These are phyloP conservation scores for Beauveria rudraprayagi DNA, from an alignment of 2,329 filamentous ascomycete genomes.

Conservation along the genomic window DNA sequence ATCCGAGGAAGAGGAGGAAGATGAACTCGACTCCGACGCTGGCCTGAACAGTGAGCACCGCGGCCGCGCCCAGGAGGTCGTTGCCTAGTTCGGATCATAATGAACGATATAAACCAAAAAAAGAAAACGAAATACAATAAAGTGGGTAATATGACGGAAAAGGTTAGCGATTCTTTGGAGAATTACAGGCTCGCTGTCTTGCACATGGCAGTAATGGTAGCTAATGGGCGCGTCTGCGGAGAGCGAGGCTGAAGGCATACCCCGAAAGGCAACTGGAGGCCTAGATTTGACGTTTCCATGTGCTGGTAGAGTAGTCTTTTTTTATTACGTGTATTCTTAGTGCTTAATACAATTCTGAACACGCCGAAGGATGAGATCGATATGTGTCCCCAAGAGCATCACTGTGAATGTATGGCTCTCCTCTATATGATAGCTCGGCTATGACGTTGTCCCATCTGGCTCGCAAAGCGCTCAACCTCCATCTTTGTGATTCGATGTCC, in stretches of 20 bases:
- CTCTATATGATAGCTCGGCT: background rate
- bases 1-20: slow-evolving; percentile 59
- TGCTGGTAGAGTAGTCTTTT: slow-evolving; percentile 11
- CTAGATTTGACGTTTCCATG: slow-evolving; percentile 8
- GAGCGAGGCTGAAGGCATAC: slow-evolving; percentile 10
- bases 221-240: background rate
- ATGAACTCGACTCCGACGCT: slow-evolving; percentile 47
- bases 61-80: slow-evolving; percentile 47
- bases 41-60: slow-evolving; percentile 49
- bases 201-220: slow-evolving; percentile 9
- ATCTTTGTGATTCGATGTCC: slow-evolving; percentile 80
- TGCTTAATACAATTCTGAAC: slow-evolving; percentile 19
- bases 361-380: background rate
- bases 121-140: slow-evolving; percentile 2
- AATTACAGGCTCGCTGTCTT: slow-evolving; percentile 1
- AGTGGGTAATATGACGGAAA: slow-evolving; percentile 6
- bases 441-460: slow-evolving; percentile 33
- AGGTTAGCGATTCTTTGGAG: background rate
- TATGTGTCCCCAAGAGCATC: background rate
- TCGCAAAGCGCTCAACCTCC: slow-evolving; percentile 71
- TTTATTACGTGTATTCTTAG: slow-evolving; percentile 18
- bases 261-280: slow-evolving; percentile 5
- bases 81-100: slow-evolving; percentile 26
- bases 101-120: background rate
- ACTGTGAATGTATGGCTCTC: background rate